Conservation (phyloP, 2,329 filamentous ascomycete genomes). For the Sporothrix pallida region DNA sequence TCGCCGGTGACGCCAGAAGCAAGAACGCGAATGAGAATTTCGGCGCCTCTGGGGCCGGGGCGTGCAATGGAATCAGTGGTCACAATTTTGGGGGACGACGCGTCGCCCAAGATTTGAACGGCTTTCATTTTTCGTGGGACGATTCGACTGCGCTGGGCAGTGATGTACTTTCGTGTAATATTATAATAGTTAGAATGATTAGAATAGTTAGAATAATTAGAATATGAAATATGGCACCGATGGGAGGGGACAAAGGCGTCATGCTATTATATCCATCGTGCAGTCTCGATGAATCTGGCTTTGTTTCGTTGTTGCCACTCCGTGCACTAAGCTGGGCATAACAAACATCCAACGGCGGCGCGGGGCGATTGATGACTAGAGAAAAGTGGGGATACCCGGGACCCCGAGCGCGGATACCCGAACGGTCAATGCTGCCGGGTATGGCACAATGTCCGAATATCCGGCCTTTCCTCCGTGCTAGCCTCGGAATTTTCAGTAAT, state of each 20-base stretch:
- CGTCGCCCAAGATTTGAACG: conserved; percentile 12
- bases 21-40: conserved; percentile 23
- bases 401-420: conserved; percentile 13
- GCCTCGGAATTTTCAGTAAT: not conserved
- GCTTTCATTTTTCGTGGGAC: conserved; percentile 8
- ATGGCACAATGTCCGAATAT: not conserved
- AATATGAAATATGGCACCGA: too few species aligned
- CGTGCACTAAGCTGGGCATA: not conserved
- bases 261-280: not conserved
- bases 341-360: not conserved
- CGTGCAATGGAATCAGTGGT: not conserved
- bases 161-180: not conserved
- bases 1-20: conserved; percentile 23
- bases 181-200: too few species aligned
- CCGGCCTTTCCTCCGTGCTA: not conserved
- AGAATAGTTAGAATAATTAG: too few species aligned
- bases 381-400: conserved; percentile 17
- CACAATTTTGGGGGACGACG: conserved; percentile 10
- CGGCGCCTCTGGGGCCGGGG: conserved; percentile 5
- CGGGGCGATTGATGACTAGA: not conserved
- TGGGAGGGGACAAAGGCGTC: not conserved
- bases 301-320: not conserved
- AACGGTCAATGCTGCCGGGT: conserved; percentile 4
- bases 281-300: not conserved
- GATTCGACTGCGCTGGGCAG: not conserved